Base-by-base conservation (phyloP, 2,329 filamentous ascomycete genomes). In the Pleochaeta shiraiana region DNA sequence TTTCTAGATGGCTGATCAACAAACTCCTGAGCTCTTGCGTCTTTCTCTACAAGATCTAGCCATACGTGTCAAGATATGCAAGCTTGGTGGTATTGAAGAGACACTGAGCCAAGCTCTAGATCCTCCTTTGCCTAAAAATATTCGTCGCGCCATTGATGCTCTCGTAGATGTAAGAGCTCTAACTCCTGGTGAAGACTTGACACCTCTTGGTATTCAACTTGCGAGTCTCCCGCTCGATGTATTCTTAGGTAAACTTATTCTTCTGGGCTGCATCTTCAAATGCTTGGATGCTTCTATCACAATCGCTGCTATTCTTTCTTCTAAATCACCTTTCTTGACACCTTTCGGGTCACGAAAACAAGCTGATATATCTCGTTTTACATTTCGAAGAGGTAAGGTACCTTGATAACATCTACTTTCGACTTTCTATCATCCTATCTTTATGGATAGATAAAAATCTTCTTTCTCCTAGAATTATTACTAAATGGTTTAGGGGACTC, bases 1-100 rank as follows among this genome's bases (percentile, higher is more conserved):
- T 34, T 37, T 47, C 21, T 47, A 71, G 69, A 90, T 97, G 81
- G 84, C 85, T 63, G 90, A 95, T 67, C 90, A 96, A 72, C 93
- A 97, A 76, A 95, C 90, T 0, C 95, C 93, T 0, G 93, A 98
- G 74, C 95, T 98, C 84, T 82, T 98, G 47, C 86, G 93, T 0
- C 78, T 98, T 3, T 96, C 93, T 0, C 78, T 98, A 12, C 93
- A 98, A 74, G 93, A 98, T 71, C 79, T 98, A 12, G 90, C 95
- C 4, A 91, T 98, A 73, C 85, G 93, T 9, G 91, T 97, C 68
- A 98, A 98, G 76, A 95, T 96, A 57, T 98, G 92, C 78, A 95
- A 95, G 71, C 82, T 98, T 53, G 93, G 93, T 12, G 86, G 89
- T 47, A 95, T 97, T 64, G 92, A 97, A 72, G 83, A 92, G 69